Conservation (phyloP, 768 basidiomycete genomes). For the Collybia sp. region DNA sequence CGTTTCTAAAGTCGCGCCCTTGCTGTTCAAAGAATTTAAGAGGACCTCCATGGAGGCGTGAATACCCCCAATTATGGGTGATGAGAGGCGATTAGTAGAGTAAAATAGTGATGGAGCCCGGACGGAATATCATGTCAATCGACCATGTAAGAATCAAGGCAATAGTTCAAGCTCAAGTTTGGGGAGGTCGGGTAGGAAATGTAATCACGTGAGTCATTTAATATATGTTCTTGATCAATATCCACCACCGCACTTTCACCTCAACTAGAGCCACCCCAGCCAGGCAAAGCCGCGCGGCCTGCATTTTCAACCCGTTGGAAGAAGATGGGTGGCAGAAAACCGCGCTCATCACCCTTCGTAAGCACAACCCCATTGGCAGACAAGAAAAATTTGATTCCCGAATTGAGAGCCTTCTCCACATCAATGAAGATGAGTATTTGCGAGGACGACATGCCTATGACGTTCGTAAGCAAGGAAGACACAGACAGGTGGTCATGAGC, state of each 20-base stretch:
- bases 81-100: too few relatives aligned
- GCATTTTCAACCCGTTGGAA: conserved; percentile 49
- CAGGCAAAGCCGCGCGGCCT: conserved; percentile 19
- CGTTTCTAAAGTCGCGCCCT: not conserved
- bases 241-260: too few relatives aligned
- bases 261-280: not conserved
- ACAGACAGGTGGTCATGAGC: not conserved
- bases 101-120: too few relatives aligned
- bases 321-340: conserved; percentile 55
- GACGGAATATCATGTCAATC: too few relatives aligned
- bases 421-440: conserved; percentile 82
- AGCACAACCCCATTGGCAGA: conserved; percentile 89
- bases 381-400: conserved; percentile 69
- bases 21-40: not conserved
- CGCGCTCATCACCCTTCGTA: conserved; percentile 68
- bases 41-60: not conserved
- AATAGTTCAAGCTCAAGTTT: too few relatives aligned
- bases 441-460: conserved; percentile 71
- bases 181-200: too few relatives aligned
- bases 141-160: too few relatives aligned
- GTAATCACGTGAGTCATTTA: too few relatives aligned
- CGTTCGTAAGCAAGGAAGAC: not conserved
- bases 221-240: too few relatives aligned
- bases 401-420: conserved; percentile 60
- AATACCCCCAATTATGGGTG: too few relatives aligned